Conservation (phyloP, 2,329 filamentous ascomycete species). For the Celoporthe dispersa region DNA sequence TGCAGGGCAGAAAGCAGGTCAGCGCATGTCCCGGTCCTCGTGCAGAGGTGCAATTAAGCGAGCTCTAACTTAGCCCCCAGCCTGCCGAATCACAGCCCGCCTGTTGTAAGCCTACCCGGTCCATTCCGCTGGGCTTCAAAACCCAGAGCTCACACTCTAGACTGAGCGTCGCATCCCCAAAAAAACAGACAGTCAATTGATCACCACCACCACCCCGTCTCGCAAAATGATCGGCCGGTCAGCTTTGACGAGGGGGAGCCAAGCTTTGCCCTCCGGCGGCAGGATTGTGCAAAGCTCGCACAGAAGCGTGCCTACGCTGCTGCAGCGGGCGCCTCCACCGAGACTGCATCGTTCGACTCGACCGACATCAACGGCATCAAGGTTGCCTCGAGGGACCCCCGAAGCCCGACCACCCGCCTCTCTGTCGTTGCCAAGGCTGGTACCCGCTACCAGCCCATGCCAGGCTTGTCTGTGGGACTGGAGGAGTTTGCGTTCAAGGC, state of each 20-base stretch:
- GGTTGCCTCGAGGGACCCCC: constrained; percentile 86
- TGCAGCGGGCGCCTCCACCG: constrained; percentile 61
- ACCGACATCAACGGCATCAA: constrained; percentile 87
- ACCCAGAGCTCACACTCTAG: constrained; percentile 34
- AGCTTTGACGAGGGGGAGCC: constrained; percentile 61
- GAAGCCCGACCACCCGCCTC: constrained; percentile 87
- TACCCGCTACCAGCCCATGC: constrained; percentile 87
- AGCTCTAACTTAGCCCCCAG: constrained; percentile 3
- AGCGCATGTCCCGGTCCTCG: not conserved
- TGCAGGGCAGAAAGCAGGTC: not conserved
- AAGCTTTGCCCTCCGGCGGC: constrained; percentile 62
- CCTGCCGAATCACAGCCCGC: constrained; percentile 26
- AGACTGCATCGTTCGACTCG: constrained; percentile 85
- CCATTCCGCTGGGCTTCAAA: constrained; percentile 28
- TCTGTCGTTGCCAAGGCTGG: constrained; percentile 93
- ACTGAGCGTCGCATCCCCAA: constrained; percentile 34
- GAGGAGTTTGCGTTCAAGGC: constrained; percentile 99
- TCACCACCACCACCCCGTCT: constrained; percentile 54
- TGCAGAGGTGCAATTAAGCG: constrained; percentile 10
- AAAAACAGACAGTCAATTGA: constrained; percentile 53
- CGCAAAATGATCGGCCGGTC: constrained; percentile 66
- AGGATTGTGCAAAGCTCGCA: constrained; percentile 59
- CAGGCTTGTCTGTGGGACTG: constrained; percentile 86
- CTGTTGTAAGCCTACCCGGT: constrained; percentile 25
- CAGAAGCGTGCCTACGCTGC: constrained; percentile 57